phyloP scores from a whole-genome alignment of 2,329 filamentous ascomycete species.

The Domatiomyces globalis region DNA sequence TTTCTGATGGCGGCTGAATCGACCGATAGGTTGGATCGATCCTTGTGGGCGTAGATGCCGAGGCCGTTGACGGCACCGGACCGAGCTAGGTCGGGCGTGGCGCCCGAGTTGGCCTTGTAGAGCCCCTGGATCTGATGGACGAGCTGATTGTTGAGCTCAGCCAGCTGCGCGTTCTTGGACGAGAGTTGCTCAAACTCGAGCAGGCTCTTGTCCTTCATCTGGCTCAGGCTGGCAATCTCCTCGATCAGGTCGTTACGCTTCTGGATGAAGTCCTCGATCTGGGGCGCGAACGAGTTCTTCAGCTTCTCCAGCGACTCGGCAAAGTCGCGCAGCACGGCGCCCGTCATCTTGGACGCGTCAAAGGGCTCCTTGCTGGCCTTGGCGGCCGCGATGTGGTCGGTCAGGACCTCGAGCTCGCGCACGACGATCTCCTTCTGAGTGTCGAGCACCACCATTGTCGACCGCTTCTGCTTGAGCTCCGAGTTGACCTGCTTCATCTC shows the following conservation, averaged over 20 bases:
- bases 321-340: conserved; percentile 48
- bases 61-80: conserved; percentile 45
- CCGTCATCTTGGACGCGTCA: conserved; percentile 58
- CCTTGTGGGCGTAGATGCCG: conserved; percentile 47
- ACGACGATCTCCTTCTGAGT: conserved; percentile 93
- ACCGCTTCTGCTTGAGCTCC: conserved; percentile 80
- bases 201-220: conserved; percentile 81
- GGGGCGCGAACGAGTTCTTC: conserved; percentile 60
- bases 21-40: conserved; percentile 34
- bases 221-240: conserved; percentile 67
- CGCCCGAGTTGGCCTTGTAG: conserved; percentile 62
- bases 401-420: conserved; percentile 75
- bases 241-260: conserved; percentile 72
- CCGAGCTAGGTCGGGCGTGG: conserved; percentile 29
- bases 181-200: conserved; percentile 93
- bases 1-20: conserved; percentile 32
- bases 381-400: conserved; percentile 71
- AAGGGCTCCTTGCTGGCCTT: conserved; percentile 71
- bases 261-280: conserved; percentile 80
- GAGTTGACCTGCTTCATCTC: conserved; percentile 67
- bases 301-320: conserved; percentile 50
- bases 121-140: conserved; percentile 87
- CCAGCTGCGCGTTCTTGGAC: conserved; percentile 83
- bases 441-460: conserved; percentile 86
- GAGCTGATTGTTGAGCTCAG: conserved; percentile 88